phyloP scores from a whole-genome alignment of 345 rosid genomes.

The Citrus inodora region DNA sequence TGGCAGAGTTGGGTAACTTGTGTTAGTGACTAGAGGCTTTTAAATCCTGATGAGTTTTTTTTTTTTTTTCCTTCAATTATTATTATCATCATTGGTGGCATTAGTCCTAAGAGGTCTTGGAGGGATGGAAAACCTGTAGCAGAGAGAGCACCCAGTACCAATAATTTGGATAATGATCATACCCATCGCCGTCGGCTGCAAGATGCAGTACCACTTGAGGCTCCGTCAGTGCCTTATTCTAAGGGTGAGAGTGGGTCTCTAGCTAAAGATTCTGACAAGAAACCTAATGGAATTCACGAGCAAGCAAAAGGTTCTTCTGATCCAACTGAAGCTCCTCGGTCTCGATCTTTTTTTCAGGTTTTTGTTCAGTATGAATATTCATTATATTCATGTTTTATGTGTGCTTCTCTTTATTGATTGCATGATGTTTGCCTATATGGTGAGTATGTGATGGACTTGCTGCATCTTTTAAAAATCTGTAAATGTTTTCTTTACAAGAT shows the following conservation, averaged over 20 bases:
- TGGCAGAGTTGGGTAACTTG: background rate
- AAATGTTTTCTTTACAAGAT: background rate
- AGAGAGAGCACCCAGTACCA: conserved; percentile 34
- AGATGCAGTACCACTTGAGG: conserved; percentile 58
- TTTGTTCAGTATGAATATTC: conserved; percentile 8
- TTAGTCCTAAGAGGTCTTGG: conserved; percentile 79
- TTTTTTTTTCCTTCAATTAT: too few species aligned
- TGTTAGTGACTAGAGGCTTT: background rate
- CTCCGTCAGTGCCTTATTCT: conserved; percentile 23
- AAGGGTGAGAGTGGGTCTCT: conserved; percentile 30
- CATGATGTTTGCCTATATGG: background rate
- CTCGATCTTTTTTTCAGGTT: conserved; percentile 74
- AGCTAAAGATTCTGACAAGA: conserved; percentile 47
- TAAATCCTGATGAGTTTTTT: background rate
- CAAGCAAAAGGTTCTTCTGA: conserved; percentile 34
- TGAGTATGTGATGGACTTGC: background rate
- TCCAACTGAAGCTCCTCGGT: conserved; percentile 45
- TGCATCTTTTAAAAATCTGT: background rate
- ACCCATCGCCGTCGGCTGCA: conserved; percentile 44
- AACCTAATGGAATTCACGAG: conserved; percentile 34
- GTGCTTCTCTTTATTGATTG: background rate
- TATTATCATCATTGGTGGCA: background rate
- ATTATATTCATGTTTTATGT: background rate
- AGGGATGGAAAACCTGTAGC: conserved; percentile 64
- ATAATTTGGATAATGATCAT: conserved; percentile 36